A percentile compares a stretch with the other conserved stretches of the same genome.
These are phyloP conservation scores for Zygoascus sp. DNA, from an alignment of 1,139 yeast species.

Conservation along the genomic window DNA sequence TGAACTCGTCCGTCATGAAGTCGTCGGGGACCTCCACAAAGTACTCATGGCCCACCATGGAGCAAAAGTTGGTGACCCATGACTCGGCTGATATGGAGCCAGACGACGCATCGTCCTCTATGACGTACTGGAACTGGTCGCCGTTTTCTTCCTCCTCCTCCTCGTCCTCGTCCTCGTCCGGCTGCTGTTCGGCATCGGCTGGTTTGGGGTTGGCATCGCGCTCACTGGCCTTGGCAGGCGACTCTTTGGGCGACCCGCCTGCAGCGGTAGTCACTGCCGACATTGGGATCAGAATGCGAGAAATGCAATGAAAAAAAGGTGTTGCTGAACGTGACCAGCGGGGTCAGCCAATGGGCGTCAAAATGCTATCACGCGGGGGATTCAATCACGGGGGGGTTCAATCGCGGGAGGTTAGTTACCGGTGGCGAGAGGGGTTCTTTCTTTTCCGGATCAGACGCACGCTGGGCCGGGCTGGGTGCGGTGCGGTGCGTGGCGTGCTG, in stretches of 20 bases:
- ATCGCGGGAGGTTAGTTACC: too few relatives aligned
- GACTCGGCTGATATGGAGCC: constrained; percentile 37
- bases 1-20: constrained; percentile 94
- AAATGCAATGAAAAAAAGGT: not conserved
- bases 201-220: not conserved
- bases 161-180: constrained; percentile 13
- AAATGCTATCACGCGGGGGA: too few relatives aligned
- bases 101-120: constrained; percentile 20
- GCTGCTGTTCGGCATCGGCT: constrained; percentile 8
- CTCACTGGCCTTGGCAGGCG: not conserved
- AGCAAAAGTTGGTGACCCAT: constrained; percentile 89
- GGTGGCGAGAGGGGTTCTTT: too few relatives aligned
- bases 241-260: not conserved
- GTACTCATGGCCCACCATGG: constrained; percentile 85
- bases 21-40: constrained; percentile 91
- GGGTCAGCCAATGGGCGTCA: too few relatives aligned
- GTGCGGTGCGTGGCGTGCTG: too few relatives aligned
- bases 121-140: constrained; percentile 9
- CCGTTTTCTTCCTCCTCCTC: constrained; percentile 18
- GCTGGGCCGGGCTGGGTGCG: too few relatives aligned
- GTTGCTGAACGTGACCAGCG: not conserved
- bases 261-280: not conserved
- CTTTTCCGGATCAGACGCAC: too few relatives aligned
- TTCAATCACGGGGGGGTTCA: too few relatives aligned
- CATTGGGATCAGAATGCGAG: not conserved